phyloP scores from a whole-genome alignment of 1,284 basidiomycete species.

The Lignosus rhinocerotis region DNA sequence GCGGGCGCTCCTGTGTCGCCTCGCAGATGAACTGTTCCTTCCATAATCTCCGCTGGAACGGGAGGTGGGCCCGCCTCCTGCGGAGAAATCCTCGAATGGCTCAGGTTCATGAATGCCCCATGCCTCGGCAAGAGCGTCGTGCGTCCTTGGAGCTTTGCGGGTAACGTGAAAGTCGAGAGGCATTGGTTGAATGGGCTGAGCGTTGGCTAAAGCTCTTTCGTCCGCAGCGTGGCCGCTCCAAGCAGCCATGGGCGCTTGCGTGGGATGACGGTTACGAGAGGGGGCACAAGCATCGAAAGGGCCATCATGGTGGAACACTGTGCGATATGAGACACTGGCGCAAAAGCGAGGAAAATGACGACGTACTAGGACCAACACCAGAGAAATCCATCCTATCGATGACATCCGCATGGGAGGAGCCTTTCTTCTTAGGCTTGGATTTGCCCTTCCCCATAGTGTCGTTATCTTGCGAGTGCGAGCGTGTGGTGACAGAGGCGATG shows the following conservation, averaged over 20 bases:
- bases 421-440: slow-evolving; percentile 60
- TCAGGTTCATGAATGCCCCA: slow-evolving; percentile 89
- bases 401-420: slow-evolving; percentile 67
- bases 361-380: slow-evolving; percentile 75
- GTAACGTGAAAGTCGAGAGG: slow-evolving; percentile 50
- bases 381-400: slow-evolving; percentile 67
- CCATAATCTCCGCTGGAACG: slow-evolving; percentile 34
- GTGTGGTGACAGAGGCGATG: slow-evolving; percentile 43
- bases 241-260: slow-evolving; percentile 78
- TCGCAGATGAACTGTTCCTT: slow-evolving; percentile 18
- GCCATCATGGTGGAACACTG: slow-evolving; percentile 88
- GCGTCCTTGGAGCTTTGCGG: slow-evolving; percentile 66
- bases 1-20: slow-evolving; percentile 33
- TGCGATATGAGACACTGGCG: slow-evolving; percentile 3
- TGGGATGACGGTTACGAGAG: slow-evolving; percentile 77
- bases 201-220: slow-evolving; percentile 34
- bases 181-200: slow-evolving; percentile 33
- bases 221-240: slow-evolving; percentile 60
- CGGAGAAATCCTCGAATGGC: slow-evolving; percentile 84
- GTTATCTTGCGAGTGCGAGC: slow-evolving; percentile 73
- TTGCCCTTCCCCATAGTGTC: slow-evolving; percentile 48
- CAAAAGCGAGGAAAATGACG: slow-evolving; percentile 9
- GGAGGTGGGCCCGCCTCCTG: slow-evolving; percentile 56
- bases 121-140: slow-evolving; percentile 80
- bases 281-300: slow-evolving; percentile 88